These are phyloP conservation scores for Phytophthora citrophthora DNA, from an alignment of 352 stramenopile genomes.

Conservation along the genomic window DNA sequence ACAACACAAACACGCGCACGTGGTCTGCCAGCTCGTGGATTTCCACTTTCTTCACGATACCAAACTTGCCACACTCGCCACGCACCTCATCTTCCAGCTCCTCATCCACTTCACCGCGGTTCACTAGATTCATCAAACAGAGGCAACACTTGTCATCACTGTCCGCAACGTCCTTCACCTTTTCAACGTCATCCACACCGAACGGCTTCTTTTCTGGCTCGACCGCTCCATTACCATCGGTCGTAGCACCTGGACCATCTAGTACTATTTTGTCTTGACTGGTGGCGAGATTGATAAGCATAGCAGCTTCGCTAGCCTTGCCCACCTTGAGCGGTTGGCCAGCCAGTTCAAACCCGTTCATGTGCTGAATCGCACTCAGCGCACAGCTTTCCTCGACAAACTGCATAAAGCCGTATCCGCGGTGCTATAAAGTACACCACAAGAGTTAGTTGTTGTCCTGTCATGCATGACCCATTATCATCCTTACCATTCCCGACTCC, in stretches of 20 bases:
- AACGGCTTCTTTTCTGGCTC: conserved; percentile 42
- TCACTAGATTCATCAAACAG: conserved; percentile 78
- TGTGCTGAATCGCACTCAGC: conserved; percentile 78
- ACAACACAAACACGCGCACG: conserved; percentile 83
- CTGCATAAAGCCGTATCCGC: conserved; percentile 79
- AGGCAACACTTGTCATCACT: conserved; percentile 58
- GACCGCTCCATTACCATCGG: background rate
- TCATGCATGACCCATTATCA: background rate
- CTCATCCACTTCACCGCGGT: conserved; percentile 72
- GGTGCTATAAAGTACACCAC: conserved; percentile 42
- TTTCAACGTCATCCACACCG: conserved; percentile 67
- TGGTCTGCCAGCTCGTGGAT: conserved; percentile 72
- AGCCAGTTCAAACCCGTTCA: conserved; percentile 83
- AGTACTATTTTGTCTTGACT: conserved; percentile 73
- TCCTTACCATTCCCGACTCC: conserved; percentile 53
- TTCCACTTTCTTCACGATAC: conserved; percentile 56
- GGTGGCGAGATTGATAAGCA: conserved; percentile 69
- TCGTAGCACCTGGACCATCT: conserved; percentile 22
- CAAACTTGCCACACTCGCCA: conserved; percentile 71
- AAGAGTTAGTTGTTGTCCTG: background rate
- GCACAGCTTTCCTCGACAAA: conserved; percentile 69
- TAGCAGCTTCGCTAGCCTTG: conserved; percentile 72
- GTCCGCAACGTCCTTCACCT: conserved; percentile 49
- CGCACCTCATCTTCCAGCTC: conserved; percentile 74
- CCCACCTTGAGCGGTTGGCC: conserved; percentile 79